Evolutionary conservation across 1,284 basidiomycete genomes (phyloP).

Genomic region (Salmacisia buchloeana): DNA sequence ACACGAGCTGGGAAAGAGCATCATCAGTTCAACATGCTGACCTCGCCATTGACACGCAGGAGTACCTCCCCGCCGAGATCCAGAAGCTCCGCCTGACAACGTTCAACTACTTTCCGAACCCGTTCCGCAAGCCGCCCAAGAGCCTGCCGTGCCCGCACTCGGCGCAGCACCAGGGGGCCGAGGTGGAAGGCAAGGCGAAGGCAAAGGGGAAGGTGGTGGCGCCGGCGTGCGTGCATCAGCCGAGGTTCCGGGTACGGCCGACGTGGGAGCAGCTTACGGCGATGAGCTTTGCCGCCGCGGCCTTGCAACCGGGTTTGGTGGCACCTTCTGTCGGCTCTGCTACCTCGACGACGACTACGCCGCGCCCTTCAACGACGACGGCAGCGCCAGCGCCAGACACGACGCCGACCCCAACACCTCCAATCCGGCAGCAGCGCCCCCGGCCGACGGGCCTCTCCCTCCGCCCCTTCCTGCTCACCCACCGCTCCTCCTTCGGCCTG

Average conservation of each 20-base stretch:
- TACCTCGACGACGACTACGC: too few relatives aligned
- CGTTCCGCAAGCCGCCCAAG: slow-evolving; percentile 28
- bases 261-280: neutral
- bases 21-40: neutral
- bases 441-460: neutral
- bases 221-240: neutral
- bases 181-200: slow-evolving; percentile 17
- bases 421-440: neutral
- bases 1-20: neutral
- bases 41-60: neutral
- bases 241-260: neutral
- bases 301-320: neutral
- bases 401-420: too few relatives aligned
- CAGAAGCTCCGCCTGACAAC: slow-evolving; percentile 37
- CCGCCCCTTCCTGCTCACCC: neutral
- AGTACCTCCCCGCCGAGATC: slow-evolving; percentile 43
- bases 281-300: neutral
- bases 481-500: neutral
- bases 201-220: neutral
- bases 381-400: too few relatives aligned
- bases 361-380: too few relatives aligned
- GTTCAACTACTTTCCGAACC: slow-evolving; percentile 44
- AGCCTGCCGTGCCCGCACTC: slow-evolving; percentile 6
- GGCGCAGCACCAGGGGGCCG: too few relatives aligned
- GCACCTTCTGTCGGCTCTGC: neutral